Base-by-base conservation (phyloP, 305 asterid genomes). In the Fraxinus nigra region DNA sequence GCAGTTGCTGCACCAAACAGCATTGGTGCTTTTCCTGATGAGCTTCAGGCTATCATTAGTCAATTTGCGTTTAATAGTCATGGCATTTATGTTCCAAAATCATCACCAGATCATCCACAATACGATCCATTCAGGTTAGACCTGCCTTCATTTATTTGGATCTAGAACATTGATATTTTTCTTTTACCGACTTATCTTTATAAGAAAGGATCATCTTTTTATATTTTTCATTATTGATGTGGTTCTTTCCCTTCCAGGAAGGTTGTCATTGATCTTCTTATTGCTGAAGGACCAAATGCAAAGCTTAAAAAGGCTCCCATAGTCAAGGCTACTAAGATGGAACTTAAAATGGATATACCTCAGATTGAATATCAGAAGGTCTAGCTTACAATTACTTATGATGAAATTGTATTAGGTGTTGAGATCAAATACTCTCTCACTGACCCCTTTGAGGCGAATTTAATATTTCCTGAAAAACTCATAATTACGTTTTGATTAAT, bases 71-170 rank as follows among this genome's bases (percentile, higher is more conserved):
- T 89, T 22, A 88, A 94, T 79, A 87, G 93, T 81, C 97, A 96
- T 85, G 99, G 94, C 59, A 89, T 92, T 81, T 92, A 89, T 74
- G 92, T 96, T 76, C 90, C 90, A 48, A 96, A 88, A 88, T 93
- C 97, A 69, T 96, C 98, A 0, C 91, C 90, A 59, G 97, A 90
- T 80, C 72, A 89, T 86, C 94, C 94, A 11, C 88, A 90, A 72
- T 86, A 82, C 86, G 98, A 94, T 80, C 75, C 82, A 73, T 86
- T 94, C 84, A 91, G 99, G 99, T 96, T 84, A 75, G 54, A 79
- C 82, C 59, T 75, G 14, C 72, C 18, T 78, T 63, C 83, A 65
- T 65, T 56, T 10, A 65, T 65, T 65, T 65, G 73, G n/a, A 28
- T 26, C 73, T 65, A 26, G 35, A 28, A 65, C 34, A 26, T 28